Base-by-base conservation (phyloP, 2,329 filamentous ascomycete genomes). In the Fonsecaea multimorphosa region DNA sequence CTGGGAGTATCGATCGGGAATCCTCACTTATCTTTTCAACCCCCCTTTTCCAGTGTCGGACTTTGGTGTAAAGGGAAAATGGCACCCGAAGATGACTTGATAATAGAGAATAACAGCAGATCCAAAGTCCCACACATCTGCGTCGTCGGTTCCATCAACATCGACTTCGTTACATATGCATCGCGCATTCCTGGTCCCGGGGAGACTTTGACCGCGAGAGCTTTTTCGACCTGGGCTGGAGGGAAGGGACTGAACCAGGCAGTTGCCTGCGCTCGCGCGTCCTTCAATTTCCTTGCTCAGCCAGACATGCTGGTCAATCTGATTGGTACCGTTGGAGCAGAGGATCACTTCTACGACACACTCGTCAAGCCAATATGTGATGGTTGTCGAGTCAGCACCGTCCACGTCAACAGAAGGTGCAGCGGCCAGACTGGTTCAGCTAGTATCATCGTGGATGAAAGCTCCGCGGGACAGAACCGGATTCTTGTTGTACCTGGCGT, bases 221-320 rank as follows among this genome's bases (percentile, higher is more conserved):
- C 87, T 24, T 96, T 96, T 80, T 85, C 85, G 74, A 91, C 89
- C 40, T 92, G 91, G 49, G 89, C 91, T 32, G 95, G 94, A 73
- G 94, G 95, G 64, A 98, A 98, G 81, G 94, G 94, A 70, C 93
- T 93, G 67, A 98, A 98, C 82, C 94, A 97, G 81, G 93, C 93
- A 66, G 91, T 97, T 63, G 92, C 93, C 27, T 93, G 90, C 79
- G 91, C 89, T 57, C 91, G 93, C 68, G 86, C 96, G 58, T 94
- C 91, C 0, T 54, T 70, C 61, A 73, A 58, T 38, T 68, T 64
- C 7, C 58, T 69, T n/a, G 70, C 68, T 3, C 67, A 67, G 56
- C 72, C 73, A 49, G 70, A 75, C 63, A 75, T 84, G 32, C 72
- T 78, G 3, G 85, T 93, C 40, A 82, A 85, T 73, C 93, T 94